Percentiles rank a stretch among this genome's conserved stretches.
Conservation (phyloP, 495 filamentous ascomycete species). For the Lichenothelia convexa region DNA sequence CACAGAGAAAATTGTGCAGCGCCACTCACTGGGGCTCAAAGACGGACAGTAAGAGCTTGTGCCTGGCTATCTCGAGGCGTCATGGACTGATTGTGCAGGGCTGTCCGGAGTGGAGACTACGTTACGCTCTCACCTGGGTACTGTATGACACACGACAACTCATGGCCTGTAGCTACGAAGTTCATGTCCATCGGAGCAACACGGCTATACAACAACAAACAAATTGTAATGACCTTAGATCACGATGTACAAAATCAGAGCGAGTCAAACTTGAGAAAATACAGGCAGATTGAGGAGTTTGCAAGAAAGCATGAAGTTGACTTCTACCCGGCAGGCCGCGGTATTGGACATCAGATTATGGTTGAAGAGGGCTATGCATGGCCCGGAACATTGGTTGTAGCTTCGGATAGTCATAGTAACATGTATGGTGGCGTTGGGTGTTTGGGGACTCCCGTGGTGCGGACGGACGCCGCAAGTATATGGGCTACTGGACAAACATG, state of each 20-base stretch:
- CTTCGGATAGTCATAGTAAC: constrained; percentile 69
- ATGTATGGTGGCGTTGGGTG: constrained; percentile 77
- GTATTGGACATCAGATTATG: constrained; percentile 86
- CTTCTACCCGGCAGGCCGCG: constrained; percentile 68
- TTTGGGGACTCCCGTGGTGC: constrained; percentile 64
- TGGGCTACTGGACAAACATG: constrained; percentile 74
- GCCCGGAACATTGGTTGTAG: constrained; percentile 72
- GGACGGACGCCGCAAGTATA: constrained; percentile 73
- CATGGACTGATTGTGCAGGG: no score
- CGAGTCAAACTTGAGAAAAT: constrained; percentile 70
- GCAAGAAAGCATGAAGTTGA: constrained; percentile 62
- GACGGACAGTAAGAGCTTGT: constrained; percentile 51
- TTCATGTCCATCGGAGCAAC: constrained; percentile 80
- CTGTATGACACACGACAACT: constrained; percentile 91
- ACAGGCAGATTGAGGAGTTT: constrained; percentile 70
- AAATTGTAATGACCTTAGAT: constrained; percentile 80
- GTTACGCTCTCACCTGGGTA: constrained; percentile 52
- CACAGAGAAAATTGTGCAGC: constrained; percentile 84
- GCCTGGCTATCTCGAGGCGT: no score
- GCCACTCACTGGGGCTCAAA: constrained; percentile 51
- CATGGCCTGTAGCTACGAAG: constrained; percentile 68
- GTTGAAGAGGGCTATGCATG: constrained; percentile 65
- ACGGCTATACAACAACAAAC: constrained; percentile 47
- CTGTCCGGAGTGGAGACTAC: constrained; percentile 15
- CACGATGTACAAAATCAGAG: constrained; percentile 86